Evolutionary conservation across 768 basidiomycete species (phyloP).

Genomic region (Xerocomus spinulosus): DNA sequence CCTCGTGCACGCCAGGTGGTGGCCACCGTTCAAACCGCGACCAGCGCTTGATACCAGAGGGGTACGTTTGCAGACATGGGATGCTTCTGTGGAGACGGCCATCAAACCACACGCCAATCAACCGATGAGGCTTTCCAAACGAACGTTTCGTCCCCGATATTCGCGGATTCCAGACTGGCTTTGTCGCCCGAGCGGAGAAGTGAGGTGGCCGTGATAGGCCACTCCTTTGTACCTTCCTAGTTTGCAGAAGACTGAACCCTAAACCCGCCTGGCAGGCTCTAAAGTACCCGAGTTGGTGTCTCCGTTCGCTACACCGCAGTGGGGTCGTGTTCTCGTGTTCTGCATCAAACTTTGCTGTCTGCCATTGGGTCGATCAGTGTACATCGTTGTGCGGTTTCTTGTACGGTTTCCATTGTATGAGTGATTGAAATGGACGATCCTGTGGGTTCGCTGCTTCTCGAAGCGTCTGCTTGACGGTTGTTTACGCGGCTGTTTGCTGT

Average conservation of each 20-base stretch:
- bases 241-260: slow-evolving; percentile 9
- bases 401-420: background rate
- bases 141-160: slow-evolving; percentile 25
- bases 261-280: background rate
- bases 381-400: no score
- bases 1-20: slow-evolving; percentile 30
- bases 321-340: no score
- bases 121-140: slow-evolving; percentile 4
- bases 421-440: background rate
- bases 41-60: background rate
- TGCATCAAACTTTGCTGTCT: background rate
- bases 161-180: slow-evolving; percentile 50
- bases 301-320: background rate
- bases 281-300: background rate
- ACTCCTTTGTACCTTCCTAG: background rate
- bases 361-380: background rate
- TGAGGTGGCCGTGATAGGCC: slow-evolving; percentile 14
- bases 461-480: slow-evolving; percentile 16
- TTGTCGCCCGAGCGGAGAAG: slow-evolving; percentile 25
- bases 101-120: slow-evolving; percentile 5
- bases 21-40: slow-evolving; percentile 5
- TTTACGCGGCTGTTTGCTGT: slow-evolving; percentile 12
- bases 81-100: slow-evolving; percentile 1
- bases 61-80: background rate
- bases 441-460: background rate